phyloP scores from a whole-genome alignment of 495 filamentous ascomycete species.

The Penicillium herquei region DNA sequence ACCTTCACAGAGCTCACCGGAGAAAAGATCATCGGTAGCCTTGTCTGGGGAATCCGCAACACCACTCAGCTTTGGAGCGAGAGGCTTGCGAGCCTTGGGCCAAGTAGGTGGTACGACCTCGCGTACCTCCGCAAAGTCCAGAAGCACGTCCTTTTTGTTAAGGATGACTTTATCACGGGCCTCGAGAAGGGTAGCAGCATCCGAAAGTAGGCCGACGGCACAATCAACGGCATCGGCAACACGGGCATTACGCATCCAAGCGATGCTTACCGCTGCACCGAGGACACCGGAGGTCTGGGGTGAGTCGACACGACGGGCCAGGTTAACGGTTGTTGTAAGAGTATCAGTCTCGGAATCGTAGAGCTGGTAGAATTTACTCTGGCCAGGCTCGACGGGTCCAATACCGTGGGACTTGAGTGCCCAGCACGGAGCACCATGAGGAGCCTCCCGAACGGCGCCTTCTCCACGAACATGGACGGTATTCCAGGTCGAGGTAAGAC shows the following conservation, averaged over 20 bases:
- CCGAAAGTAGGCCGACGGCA: conserved; percentile 11
- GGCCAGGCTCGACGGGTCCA: conserved; percentile 1
- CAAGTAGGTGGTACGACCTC: not conserved
- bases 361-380: conserved; percentile 4
- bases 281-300: conserved; percentile 3
- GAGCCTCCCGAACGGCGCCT: conserved; percentile 2
- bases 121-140: conserved; percentile 14
- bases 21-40: conserved; percentile 3
- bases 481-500: conserved; percentile 8
- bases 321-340: conserved; percentile 8
- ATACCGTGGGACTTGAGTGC: conserved; percentile 6
- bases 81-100: conserved; percentile 6
- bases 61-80: conserved; percentile 11
- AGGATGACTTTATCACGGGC: conserved; percentile 11
- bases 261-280: conserved; percentile 3
- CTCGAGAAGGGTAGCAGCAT: conserved; percentile 5
- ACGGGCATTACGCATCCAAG: conserved; percentile 11
- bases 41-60: conserved; percentile 9
- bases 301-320: conserved; percentile 8
- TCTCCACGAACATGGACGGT: conserved; percentile 12
- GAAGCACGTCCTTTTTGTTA: not conserved
- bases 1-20: conserved; percentile 2
- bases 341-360: conserved; percentile 7
- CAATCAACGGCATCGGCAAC: conserved; percentile 11
- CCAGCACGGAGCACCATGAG: conserved; percentile 9